Evolutionary conservation across 2,329 filamentous ascomycete genomes (phyloP), one percentile per base, ranked within the genome.

Genomic region (Cucurbitaria berberidis): DNA sequence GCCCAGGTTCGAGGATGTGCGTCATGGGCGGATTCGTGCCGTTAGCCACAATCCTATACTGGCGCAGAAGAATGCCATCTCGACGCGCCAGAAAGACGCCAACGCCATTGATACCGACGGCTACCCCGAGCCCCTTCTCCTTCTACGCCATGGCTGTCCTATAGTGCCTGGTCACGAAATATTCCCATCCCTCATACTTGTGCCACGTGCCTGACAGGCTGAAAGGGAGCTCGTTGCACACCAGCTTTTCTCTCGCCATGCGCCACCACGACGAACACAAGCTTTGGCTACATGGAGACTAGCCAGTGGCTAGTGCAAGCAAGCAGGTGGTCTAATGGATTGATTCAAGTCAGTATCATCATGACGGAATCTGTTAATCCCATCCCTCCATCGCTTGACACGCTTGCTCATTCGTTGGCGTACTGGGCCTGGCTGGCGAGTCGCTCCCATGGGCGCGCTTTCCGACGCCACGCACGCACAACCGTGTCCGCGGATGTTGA

Each of bases 311-410:
- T 39, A 39, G 36, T 39, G 21, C 36, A 39, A 18, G 36, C 36
- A 21, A n/a, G n/a, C n/a, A n/a, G n/a, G n/a, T n/a, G n/a, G n/a
- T n/a, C n/a, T n/a, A n/a, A n/a, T n/a, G n/a, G n/a, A n/a, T n/a
- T n/a, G n/a, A n/a, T 11, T 16, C 15, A 42, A 15, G 19, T 39
- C n/a, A 24, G n/a, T 45, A 56, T 56, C n/a, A 24, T 27, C 42
- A 56, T 56, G 53, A 56, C 53, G 53, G 52, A 45, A 45, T 56
- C 18, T 41, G 45, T 38, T 30, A n/a, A n/a, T 48, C 29, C 35
- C 18, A 13, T 26, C 36, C 32, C 30, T 44, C 24, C 34, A 41
- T 22, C 36, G 45, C 42, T 43, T 29, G 45, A 29, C 34, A 19
- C 45, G 45, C 41, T 21, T 27, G 49, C 50, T 41, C 41, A 46